Evolutionary conservation across 306 rosid genomes (phyloP).

Genomic region (Malus domestica): DNA sequence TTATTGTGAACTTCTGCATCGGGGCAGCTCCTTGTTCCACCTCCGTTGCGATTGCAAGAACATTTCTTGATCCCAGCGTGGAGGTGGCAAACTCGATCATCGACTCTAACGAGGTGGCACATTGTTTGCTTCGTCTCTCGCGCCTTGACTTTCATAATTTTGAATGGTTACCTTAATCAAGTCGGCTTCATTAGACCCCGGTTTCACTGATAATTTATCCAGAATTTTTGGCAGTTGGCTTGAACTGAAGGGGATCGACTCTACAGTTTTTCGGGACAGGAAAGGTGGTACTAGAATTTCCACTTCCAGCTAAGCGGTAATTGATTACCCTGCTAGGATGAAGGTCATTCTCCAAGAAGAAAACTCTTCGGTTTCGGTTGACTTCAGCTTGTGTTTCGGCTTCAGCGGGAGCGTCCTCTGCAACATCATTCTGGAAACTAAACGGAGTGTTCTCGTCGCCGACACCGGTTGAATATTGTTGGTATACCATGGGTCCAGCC

Average conservation of each 20-base stretch:
- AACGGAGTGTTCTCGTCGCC: too few relatives aligned
- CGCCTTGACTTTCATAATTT: constrained; percentile 33
- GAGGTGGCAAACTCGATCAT: constrained; percentile 20
- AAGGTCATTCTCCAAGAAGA: constrained; percentile 56
- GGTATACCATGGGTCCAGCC: too few relatives aligned
- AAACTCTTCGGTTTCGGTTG: constrained; percentile 2
- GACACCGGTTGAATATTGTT: too few relatives aligned
- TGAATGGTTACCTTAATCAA: constrained; percentile 29
- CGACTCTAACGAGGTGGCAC: constrained; percentile 73
- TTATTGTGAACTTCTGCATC: constrained; percentile 29
- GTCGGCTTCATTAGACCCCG: constrained; percentile 34
- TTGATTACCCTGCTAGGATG: constrained; percentile 9
- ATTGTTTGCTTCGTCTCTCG: constrained; percentile 46
- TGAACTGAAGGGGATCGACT: constrained; percentile 50
- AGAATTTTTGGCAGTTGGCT: constrained; percentile 27
- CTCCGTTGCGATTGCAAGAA: constrained; percentile 42
- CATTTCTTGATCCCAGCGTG: constrained; percentile 33
- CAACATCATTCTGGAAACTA: too few relatives aligned
- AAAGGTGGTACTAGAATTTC: constrained; percentile 22
- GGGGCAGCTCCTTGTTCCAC: constrained; percentile 24
- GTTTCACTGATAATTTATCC: constrained; percentile 21
- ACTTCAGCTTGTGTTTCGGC: neutral
- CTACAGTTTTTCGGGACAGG: constrained; percentile 35
- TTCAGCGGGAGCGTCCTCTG: neutral
- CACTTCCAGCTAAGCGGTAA: neutral